Evolutionary conservation across 2,329 filamentous ascomycete species (phyloP), one percentile per base, ranked within the genome.

Genomic region (Escovopsis sp.): DNA sequence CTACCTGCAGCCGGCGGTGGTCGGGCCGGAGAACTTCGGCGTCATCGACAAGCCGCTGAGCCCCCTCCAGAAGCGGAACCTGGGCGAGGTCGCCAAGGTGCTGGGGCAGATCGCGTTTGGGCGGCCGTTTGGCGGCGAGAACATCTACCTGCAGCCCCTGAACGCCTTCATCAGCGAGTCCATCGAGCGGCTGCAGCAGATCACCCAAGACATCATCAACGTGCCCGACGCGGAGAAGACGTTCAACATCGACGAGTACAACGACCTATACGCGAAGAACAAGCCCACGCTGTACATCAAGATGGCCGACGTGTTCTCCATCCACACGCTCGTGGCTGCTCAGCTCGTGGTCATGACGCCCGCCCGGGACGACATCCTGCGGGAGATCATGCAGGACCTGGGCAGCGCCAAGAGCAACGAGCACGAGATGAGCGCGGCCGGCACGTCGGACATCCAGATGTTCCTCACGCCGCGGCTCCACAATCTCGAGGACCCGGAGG

Each of bases 241-340:
- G 23, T 98, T 96, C 57, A 88, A 96, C 60, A 95, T 98, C 58
- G 91, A 98, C 58, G 91, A 96, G 59, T 98, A 91, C 74, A 96
- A 95, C 58, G 91, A 98, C 56, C 73, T 98, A 6, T 96, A 96
- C 58, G 85, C 89, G 44, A 88, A 93, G 60, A 91, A 87, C 49
- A 94, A 94, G 62, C 91, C 91, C 6, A 96, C 89, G 0, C 71
- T 98, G n/a, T 98, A 96, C 67, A 94, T 98, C 68, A 98, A 98
- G 66, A 89, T 98, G 76, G 77, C 84, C 12, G 91, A 98, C 59
- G 88, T 98, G 44, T 96, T 98, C 59, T 85, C 89, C 39, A 89
- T 98, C 45, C 93, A 98, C 63, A 86, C 82, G 49, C 72, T 96
- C 19, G 75, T 96, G 43, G 80, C 85, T 3, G 72, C 80, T 23